phyloP scores from a whole-genome alignment of 768 basidiomycete species.

The Roridomyces roridus region DNA sequence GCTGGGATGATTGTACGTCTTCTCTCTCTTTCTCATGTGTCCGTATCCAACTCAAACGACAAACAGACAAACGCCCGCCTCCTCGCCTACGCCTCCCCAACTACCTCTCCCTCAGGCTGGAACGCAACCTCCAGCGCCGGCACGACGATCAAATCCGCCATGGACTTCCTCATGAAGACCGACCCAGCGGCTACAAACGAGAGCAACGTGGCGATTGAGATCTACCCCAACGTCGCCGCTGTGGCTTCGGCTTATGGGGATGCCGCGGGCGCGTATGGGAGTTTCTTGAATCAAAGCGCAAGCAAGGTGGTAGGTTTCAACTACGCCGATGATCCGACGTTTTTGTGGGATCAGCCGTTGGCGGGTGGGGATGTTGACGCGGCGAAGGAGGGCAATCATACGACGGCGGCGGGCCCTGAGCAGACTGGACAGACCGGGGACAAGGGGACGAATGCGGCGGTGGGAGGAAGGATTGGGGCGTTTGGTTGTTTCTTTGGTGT shows the following conservation, averaged over 20 bases:
- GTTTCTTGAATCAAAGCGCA: conserved; percentile 56
- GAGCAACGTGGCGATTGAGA: conserved; percentile 46
- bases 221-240: conserved; percentile 63
- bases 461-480: no score
- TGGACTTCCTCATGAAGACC: conserved; percentile 60
- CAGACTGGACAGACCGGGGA: no score
- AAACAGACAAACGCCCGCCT: conserved; percentile 64
- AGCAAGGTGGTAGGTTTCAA: conserved; percentile 34
- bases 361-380: background rate
- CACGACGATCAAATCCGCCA: no score
- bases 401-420: no score
- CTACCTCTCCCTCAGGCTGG: conserved; percentile 45
- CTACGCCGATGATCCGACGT: conserved; percentile 53
- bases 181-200: conserved; percentile 40
- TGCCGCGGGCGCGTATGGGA: conserved; percentile 55
- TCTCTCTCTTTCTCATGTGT: background rate
- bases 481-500: no score
- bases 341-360: conserved; percentile 63
- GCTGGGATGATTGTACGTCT: conserved; percentile 68
- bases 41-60: background rate
- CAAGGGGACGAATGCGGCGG: no score
- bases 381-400: background rate
- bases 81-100: conserved; percentile 50
- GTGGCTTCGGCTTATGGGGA: conserved; percentile 67
- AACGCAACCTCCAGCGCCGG: conserved; percentile 52